Evolutionary conservation across 768 basidiomycete genomes (phyloP), one percentile per base, ranked within the genome.

Genomic region (Gyrodon lividus): DNA sequence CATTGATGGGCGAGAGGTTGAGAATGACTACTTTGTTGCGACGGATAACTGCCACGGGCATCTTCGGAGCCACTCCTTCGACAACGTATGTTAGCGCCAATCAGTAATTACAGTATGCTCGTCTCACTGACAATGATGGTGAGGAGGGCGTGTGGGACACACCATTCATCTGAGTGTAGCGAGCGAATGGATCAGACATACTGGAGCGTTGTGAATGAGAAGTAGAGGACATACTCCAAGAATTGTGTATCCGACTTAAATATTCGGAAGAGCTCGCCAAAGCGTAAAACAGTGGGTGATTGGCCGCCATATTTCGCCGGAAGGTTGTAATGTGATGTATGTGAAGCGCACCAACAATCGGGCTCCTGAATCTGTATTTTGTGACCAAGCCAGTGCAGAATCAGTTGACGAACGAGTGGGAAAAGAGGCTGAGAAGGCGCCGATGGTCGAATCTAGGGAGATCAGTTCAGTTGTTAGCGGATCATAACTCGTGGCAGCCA

Each of bases 401-500:
- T 26, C 22, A 8, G 22, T 41, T 16, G 33, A 46, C 20, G 48
- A 17, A 10, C 23, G 20, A 55, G 30, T 28, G 14, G 26, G 23
- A 34, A 28, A 34, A 43, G 12, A 43, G 41, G n/a, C 28, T 20
- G 24, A 30, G 7, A 17, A 17, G 16, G 23, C 37, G 10, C 35
- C 41, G 19, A 44, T n/a, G n/a, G n/a, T n/a, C n/a, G 40, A 22
- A 6, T 2, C 13, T 5, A 7, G 12, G n/a, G 33, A 22, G 19
- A 44, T 45, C 19, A 43, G 34, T 8, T 28, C 28, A 28, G 8
- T 28, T 5, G 20, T 16, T 43, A 33, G 51, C 31, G 16, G 33
- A 28, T 28, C n/a, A 10, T 20, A 26, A 34, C 60, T 55, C 51
- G 60, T 56, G 54, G 50, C 41, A 54, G 20, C 50, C 59, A 64